Percentiles rank a stretch among this genome's conserved stretches.
Conservation (phyloP, 1,139 yeast species). For the Kluyveromyces sp. region DNA sequence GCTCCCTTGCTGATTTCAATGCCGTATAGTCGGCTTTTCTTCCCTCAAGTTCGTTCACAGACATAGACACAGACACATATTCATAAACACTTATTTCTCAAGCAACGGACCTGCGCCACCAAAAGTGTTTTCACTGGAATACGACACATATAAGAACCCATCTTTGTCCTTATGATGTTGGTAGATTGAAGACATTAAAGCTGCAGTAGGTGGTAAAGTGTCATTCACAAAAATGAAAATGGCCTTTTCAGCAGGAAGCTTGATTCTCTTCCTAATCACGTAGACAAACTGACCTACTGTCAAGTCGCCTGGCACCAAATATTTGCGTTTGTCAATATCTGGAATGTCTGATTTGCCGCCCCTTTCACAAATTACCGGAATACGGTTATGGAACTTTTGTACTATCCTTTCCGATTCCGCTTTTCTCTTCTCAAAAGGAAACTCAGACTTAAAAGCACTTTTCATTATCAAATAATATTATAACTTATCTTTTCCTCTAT, state of each 20-base stretch:
- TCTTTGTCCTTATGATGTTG: constrained; percentile 97
- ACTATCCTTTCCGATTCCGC: constrained; percentile 92
- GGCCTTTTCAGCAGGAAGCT: constrained; percentile 95
- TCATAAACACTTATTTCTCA: background rate
- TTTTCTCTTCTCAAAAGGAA: constrained; percentile 72
- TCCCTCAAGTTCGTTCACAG: too few species aligned
- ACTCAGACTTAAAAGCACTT: constrained; percentile 31
- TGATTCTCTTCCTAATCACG: constrained; percentile 91
- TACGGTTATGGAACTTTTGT: constrained; percentile 82
- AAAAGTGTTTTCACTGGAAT: constrained; percentile 81
- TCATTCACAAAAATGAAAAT: constrained; percentile 94
- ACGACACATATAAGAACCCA: constrained; percentile 90
- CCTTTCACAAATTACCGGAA: constrained; percentile 95
- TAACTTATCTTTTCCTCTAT: background rate
- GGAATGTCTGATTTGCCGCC: constrained; percentile 96
- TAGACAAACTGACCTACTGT: constrained; percentile 98
- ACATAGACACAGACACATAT: too few species aligned
- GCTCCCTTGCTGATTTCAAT: too few species aligned
- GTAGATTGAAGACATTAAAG: constrained; percentile 87
- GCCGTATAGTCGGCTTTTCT: too few species aligned
- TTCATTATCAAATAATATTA: constrained; percentile 17
- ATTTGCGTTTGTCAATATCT: constrained; percentile 93
- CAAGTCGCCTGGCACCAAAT: constrained; percentile 90
- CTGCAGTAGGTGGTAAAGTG: constrained; percentile 95
- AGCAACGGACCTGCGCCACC: constrained; percentile 32